These are phyloP conservation scores for Brassica incana DNA, from an alignment of 345 rosid genomes.

Conservation along the genomic window DNA sequence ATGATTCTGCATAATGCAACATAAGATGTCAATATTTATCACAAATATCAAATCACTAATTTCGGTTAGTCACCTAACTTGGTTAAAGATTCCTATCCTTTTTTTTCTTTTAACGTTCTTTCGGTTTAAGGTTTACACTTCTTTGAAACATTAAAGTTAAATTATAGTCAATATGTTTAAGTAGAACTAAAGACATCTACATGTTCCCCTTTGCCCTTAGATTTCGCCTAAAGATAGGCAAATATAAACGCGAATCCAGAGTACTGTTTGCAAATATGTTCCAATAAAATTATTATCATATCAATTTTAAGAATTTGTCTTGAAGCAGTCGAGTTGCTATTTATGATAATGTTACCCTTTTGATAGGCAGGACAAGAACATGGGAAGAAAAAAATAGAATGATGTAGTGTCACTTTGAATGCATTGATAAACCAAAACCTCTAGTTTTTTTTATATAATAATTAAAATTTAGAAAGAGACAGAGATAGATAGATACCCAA, in stretches of 20 bases:
- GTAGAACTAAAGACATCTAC: not conserved
- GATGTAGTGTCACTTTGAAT: constrained; percentile 26
- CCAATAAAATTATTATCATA: not conserved
- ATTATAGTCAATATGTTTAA: not conserved
- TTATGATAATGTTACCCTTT: constrained; percentile 30
- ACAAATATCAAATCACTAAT: not conserved
- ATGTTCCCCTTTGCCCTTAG: not conserved
- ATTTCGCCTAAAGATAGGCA: not conserved
- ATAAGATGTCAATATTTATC: not conserved
- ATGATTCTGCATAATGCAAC: constrained; percentile 63
- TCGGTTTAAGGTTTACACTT: constrained; percentile 2
- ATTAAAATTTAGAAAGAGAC: not conserved
- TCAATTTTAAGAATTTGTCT: not conserved
- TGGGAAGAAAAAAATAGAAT: constrained; percentile 26
- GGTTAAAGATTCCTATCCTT: constrained; percentile 9
- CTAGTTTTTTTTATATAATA: not conserved
- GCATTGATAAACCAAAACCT: not conserved
- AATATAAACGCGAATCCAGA: constrained; percentile 10
- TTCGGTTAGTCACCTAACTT: not conserved
- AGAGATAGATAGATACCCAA: constrained; percentile 25
- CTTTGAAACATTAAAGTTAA: not conserved
- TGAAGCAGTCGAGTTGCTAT: constrained; percentile 21
- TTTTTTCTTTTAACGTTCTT: not conserved
- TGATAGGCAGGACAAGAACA: constrained; percentile 30
- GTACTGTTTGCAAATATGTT: not conserved